Base-by-base conservation (phyloP, 1,139 yeast species). In the Taphrina communis region DNA sequence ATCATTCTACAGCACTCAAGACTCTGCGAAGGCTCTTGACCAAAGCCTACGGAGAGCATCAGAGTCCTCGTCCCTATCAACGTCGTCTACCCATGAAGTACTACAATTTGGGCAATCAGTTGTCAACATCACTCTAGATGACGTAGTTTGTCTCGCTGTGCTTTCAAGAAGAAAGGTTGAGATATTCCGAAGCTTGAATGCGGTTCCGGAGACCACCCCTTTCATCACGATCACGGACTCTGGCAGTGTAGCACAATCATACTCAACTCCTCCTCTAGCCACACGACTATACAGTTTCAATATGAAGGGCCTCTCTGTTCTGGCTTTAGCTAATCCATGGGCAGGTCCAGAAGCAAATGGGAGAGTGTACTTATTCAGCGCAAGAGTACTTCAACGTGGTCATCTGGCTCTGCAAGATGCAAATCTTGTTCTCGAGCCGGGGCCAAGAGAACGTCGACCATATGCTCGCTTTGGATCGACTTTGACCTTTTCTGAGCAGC, bases 261-360 rank as follows among this genome's bases (percentile, higher is more conserved):
- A 8, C 44, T 41, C 41, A 12, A 38, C 42, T 35, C 31, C 61
- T 6, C 67, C 67, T 12, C 17, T 63, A 5, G 67, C 56, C 7
- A 17, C 39, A 17, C 21, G 36, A 4, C 35, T 63, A 14, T 31
- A 36, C 25, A 41, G 19, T 11, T 63, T 53, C 36, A 25, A 35
- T 12, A 48, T 41, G n/a, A 21, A 31, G 9, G 61, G 61, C 4
- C 9, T 11, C 17, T 5, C 42, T 9, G 35, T 55, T 12, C 21
- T 63, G 17, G 67, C 67, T 14, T 19, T 63, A 12, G 21, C 52
- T 7, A 57, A 46, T 17, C 56, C 60, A 14, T 63, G 61, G 67
- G 14, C 46, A 12, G 67, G 67, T n/a, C 55, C 35, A 6, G 25
- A 14, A 7, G 36, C 50, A 3, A 31, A 48, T n/a, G 67, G 61